These are phyloP conservation scores for Nemania sp. DNA, from an alignment of 2,329 filamentous ascomycete species.

Conservation along the genomic window DNA sequence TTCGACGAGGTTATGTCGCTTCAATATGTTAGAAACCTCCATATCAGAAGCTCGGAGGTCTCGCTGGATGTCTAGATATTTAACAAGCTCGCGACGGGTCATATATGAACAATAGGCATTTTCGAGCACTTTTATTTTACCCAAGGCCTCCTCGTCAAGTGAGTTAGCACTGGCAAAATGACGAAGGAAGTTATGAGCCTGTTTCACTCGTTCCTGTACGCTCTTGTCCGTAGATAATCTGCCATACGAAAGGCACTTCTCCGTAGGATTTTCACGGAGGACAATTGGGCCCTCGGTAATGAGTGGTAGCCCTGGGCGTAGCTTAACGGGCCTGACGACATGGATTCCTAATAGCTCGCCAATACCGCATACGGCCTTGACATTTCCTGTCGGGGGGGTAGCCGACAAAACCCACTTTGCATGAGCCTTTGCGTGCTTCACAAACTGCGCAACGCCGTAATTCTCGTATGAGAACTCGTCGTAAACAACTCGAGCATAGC, in stretches of 20 bases:
- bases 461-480: conserved; percentile 60
- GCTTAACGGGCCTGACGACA: conserved; percentile 52
- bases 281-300: conserved; percentile 52
- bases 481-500: conserved; percentile 55
- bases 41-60: conserved; percentile 48
- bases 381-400: conserved; percentile 55
- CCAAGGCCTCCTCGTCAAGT: conserved; percentile 45
- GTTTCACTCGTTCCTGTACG: conserved; percentile 52
- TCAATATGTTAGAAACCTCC: conserved; percentile 41
- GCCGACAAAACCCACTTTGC: conserved; percentile 60
- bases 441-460: conserved; percentile 49
- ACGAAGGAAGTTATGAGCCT: conserved; percentile 50
- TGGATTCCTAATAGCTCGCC: conserved; percentile 55
- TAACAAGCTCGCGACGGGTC: conserved; percentile 40
- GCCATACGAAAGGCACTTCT: conserved; percentile 51
- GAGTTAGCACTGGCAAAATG: conserved; percentile 51
- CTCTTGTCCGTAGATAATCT: conserved; percentile 52
- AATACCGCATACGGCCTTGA: conserved; percentile 54
- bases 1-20: conserved; percentile 13
- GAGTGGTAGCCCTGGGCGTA: conserved; percentile 51
- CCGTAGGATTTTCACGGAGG: conserved; percentile 48
- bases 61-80: conserved; percentile 50
- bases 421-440: conserved; percentile 49
- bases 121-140: conserved; percentile 39
- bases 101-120: conserved; percentile 48